These are phyloP conservation scores for Capsicum pubescens DNA, from an alignment of 257 asterid genomes.

Conservation along the genomic window DNA sequence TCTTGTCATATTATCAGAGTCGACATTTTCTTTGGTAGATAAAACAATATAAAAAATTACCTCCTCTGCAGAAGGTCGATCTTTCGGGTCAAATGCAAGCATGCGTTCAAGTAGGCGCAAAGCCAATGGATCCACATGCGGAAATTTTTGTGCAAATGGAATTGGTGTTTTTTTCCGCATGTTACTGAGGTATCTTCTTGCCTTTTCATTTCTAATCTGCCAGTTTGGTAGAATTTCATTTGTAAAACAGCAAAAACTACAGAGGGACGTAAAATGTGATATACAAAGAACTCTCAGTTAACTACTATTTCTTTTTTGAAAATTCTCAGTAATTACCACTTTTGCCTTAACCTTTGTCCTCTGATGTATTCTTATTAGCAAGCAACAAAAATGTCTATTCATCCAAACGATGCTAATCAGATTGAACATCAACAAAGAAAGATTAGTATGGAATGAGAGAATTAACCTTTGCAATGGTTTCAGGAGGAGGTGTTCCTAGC, in stretches of 20 bases:
- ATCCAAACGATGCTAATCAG: neutral
- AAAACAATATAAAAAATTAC: constrained; percentile 42
- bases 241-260: neutral
- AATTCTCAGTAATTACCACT: neutral
- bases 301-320: too few species aligned
- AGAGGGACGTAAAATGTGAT: neutral
- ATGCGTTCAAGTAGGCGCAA: constrained; percentile 73
- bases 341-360: constrained; percentile 10
- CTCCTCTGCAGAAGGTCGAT: constrained; percentile 92
- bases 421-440: constrained; percentile 22
- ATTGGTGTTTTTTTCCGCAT: constrained; percentile 85
- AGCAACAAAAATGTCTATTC: neutral
- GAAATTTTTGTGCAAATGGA: constrained; percentile 79
- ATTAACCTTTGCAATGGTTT: constrained; percentile 81
- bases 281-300: neutral
- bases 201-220: constrained; percentile 99
- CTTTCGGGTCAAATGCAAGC: constrained; percentile 94
- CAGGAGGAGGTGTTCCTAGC: constrained; percentile 93
- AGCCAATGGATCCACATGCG: constrained; percentile 78
- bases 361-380: neutral
- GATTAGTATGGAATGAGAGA: constrained; percentile 21
- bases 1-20: neutral
- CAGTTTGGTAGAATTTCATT: constrained; percentile 44
- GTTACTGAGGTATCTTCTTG: constrained; percentile 85
- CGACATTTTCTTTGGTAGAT: neutral